Evolutionary conservation across 2,329 filamentous ascomycete genomes (phyloP).

Genomic region (Orbilia oligospora): DNA sequence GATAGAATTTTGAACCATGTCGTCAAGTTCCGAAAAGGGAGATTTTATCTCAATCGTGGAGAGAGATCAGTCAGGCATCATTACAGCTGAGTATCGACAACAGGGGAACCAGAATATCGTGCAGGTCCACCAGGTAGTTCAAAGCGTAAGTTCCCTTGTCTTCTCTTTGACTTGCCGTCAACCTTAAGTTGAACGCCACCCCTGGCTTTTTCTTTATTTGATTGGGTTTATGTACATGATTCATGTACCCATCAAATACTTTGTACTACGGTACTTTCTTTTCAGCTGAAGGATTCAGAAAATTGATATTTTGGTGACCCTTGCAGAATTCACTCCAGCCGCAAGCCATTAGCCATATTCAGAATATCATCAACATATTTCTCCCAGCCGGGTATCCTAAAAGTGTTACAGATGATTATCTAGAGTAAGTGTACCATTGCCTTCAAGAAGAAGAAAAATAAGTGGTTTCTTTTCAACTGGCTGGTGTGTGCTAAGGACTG

Average conservation of each 20-base stretch:
- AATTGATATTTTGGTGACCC: conserved; percentile 28
- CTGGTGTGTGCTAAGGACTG: conserved; percentile 27
- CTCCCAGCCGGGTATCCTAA: conserved; percentile 89
- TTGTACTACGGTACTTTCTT: background rate
- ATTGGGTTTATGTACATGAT: conserved; percentile 3
- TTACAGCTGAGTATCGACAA: conserved; percentile 54
- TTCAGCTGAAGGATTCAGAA: conserved; percentile 45
- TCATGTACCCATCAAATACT: background rate
- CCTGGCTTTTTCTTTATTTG: conserved; percentile 6
- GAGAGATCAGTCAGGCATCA: conserved; percentile 50
- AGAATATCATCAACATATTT: conserved; percentile 77
- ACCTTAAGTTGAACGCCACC: background rate
- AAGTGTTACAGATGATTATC: conserved; percentile 87
- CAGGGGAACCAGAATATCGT: conserved; percentile 37
- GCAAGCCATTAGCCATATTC: conserved; percentile 53
- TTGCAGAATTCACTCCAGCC: conserved; percentile 54
- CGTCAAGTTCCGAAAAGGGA: conserved; percentile 31
- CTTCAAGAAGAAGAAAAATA: background rate
- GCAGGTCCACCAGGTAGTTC: conserved; percentile 41
- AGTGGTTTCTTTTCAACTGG: conserved; percentile 10
- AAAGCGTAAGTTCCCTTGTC: conserved; percentile 33
- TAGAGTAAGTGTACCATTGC: conserved; percentile 74
- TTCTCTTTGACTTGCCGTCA: background rate
- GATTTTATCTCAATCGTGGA: conserved; percentile 38
- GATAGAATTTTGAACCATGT: conserved; percentile 26